Conservation (phyloP, 495 filamentous ascomycete genomes). For the Choiromyces venosus region DNA sequence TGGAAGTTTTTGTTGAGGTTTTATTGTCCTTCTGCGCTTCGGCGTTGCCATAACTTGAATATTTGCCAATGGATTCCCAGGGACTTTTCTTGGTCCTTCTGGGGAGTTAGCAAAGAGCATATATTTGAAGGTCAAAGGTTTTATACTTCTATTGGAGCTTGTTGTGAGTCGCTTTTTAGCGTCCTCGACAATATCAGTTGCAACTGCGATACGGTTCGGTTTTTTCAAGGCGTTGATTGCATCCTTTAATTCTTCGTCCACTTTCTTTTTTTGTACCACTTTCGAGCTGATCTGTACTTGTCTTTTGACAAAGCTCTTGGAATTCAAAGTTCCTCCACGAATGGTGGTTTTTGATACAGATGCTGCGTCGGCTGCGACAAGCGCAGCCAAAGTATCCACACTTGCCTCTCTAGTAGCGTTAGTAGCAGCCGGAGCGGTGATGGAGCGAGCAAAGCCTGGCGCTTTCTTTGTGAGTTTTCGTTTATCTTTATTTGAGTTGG, state of each 20-base stretch:
- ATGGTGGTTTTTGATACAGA: constrained; percentile 21
- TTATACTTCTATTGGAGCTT: constrained; percentile 28
- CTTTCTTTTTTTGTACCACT: constrained; percentile 63
- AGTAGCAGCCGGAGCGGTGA: constrained; percentile 34
- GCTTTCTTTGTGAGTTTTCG: constrained; percentile 45
- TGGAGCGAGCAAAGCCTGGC: constrained; percentile 32
- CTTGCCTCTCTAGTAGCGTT: constrained; percentile 21
- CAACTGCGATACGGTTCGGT: constrained; percentile 75
- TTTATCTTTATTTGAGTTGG: constrained; percentile 59
- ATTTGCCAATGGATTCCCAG: constrained; percentile 52
- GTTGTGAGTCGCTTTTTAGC: constrained; percentile 55
- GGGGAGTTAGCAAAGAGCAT: constrained; percentile 31
- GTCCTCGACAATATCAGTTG: constrained; percentile 64
- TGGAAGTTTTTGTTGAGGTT: constrained; percentile 12
- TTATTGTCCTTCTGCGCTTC: constrained; percentile 40
- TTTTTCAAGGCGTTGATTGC: constrained; percentile 79
- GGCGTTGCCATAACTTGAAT: constrained; percentile 77
- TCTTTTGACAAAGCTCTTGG: constrained; percentile 58
- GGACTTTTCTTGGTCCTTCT: constrained; percentile 60
- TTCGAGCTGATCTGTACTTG: constrained; percentile 68
- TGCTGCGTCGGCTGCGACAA: constrained; percentile 30
- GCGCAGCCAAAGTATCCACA: constrained; percentile 22
- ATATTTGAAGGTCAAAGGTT: constrained; percentile 26
- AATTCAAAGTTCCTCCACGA: constrained; percentile 54
- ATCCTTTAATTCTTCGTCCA: constrained; percentile 74